These are phyloP conservation scores for Boletellus ananas DNA, from an alignment of 768 basidiomycete genomes.

Conservation along the genomic window DNA sequence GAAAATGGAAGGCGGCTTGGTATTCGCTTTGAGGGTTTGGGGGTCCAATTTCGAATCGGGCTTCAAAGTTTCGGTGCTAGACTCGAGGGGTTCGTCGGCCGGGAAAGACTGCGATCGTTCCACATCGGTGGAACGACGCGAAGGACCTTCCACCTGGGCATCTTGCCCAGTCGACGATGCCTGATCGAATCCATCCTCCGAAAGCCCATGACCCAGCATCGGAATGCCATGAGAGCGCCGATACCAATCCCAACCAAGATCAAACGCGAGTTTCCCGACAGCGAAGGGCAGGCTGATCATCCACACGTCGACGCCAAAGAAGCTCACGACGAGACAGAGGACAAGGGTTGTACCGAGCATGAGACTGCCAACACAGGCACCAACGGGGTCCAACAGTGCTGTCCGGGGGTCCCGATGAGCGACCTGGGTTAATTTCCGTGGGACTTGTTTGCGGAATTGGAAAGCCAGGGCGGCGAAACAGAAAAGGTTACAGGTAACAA, in stretches of 20 bases:
- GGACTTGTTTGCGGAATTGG: constrained; percentile 59
- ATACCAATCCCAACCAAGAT: constrained; percentile 58
- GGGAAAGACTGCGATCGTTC: background rate
- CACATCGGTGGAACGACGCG: background rate
- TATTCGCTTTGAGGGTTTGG: background rate
- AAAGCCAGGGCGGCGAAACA: constrained; percentile 56
- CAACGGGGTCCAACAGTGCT: constrained; percentile 67
- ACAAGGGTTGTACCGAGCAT: constrained; percentile 65
- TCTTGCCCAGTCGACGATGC: background rate
- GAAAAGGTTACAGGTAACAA: constrained; percentile 61
- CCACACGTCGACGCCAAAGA: constrained; percentile 77
- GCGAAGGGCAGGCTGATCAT: constrained; percentile 83
- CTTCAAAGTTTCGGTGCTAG: background rate
- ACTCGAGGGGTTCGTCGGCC: background rate
- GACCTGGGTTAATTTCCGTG: constrained; percentile 37
- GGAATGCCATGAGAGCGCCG: constrained; percentile 31
- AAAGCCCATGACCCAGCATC: constrained; percentile 7
- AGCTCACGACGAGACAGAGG: constrained; percentile 74
- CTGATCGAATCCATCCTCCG: background rate
- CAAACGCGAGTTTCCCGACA: constrained; percentile 62
- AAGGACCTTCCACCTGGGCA: background rate
- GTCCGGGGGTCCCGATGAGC: constrained; percentile 47
- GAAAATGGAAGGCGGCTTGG: background rate
- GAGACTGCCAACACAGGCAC: constrained; percentile 70
- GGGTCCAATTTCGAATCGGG: background rate